These are phyloP conservation scores for Ascochyta fabae DNA, from an alignment of 2,329 filamentous ascomycete species.

Conservation along the genomic window DNA sequence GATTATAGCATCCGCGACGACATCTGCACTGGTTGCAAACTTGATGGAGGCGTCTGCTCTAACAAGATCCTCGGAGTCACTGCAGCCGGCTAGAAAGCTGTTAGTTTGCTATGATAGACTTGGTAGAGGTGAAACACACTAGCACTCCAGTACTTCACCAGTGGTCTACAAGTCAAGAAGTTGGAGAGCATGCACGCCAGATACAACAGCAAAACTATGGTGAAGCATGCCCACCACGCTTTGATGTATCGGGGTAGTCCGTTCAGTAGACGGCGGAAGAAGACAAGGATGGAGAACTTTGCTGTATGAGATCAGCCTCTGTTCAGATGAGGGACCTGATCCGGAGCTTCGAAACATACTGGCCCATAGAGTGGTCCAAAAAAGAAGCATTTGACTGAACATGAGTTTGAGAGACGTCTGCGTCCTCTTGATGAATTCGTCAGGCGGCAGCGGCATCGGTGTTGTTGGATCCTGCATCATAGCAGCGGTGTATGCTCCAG, in stretches of 20 bases:
- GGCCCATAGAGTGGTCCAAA: conserved; percentile 14
- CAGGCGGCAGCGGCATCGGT: neutral
- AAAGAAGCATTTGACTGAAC: conserved; percentile 16
- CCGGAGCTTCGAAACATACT: neutral
- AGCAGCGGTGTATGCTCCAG: conserved; percentile 3
- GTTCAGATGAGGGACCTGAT: neutral
- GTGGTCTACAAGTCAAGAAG: conserved; percentile 8
- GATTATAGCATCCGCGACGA: conserved; percentile 17
- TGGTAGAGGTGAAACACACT: neutral
- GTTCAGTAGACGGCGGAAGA: conserved; percentile 1
- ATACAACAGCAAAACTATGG: conserved; percentile 7
- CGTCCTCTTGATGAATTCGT: neutral
- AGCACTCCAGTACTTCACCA: conserved; percentile 4
- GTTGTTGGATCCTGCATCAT: neutral
- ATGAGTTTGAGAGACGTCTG: conserved; percentile 10
- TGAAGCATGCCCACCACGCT: conserved; percentile 4
- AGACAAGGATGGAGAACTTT: conserved; percentile 6
- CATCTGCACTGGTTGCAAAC: conserved; percentile 9
- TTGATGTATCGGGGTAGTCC: conserved; percentile 1
- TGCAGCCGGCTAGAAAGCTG: neutral
- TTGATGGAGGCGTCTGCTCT: conserved; percentile 5
- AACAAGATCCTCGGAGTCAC: neutral
- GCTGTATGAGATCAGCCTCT: neutral
- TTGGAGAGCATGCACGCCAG: conserved; percentile 13
- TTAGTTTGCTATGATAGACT: neutral